Evolutionary conservation across 495 filamentous ascomycete species (phyloP), one percentile per base, ranked within the genome.

Genomic region (Daldinia caldariorum): DNA sequence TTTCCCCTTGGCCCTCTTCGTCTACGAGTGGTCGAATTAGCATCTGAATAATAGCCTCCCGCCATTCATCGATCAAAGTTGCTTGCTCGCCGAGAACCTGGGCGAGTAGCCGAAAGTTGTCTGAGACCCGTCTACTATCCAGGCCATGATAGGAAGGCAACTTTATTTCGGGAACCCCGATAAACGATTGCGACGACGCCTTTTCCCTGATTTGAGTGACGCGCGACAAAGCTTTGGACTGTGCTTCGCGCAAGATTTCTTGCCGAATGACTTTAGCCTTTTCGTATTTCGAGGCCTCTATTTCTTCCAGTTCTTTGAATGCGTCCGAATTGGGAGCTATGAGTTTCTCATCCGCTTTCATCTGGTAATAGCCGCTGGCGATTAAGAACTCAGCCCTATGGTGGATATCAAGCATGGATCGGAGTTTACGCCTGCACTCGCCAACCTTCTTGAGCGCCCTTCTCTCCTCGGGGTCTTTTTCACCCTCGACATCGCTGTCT

Each of bases 361-460:
- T 89, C 74, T 97, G 91, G 74, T 85, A 97, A 64, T 90, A 91
- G 0, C 87, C 90, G 67, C 93, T 97, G 31, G 88, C 93, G 16
- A 89, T 88, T 76, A 96, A 97, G 77, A 97, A 98, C 0, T 87
- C 82, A 43, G 90, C 92, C 63, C 89, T 87, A 72, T 97, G 94
- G 67, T 94, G 86, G 41, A 97, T 74, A 76, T 96, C 92, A 3
- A 97, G 83, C 18, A 92, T 87, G 39, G 79, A 78, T 16, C 92
- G 86, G 1, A 98, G 83, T 45, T 86, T 86, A 45, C 89, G 88
- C 34, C 88, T 86, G 49, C 86, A 84, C n/a, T 86, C 82, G 29
- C 86, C 83, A 26, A 74, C 58, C 63, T 61, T 57, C 58, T 38
- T 47, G 61, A 56, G 7, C 7, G 20, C 49, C 16, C 39, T 64